phyloP scores from a whole-genome alignment of 805 yeast genomes.

The Pichia kluyveri region DNA sequence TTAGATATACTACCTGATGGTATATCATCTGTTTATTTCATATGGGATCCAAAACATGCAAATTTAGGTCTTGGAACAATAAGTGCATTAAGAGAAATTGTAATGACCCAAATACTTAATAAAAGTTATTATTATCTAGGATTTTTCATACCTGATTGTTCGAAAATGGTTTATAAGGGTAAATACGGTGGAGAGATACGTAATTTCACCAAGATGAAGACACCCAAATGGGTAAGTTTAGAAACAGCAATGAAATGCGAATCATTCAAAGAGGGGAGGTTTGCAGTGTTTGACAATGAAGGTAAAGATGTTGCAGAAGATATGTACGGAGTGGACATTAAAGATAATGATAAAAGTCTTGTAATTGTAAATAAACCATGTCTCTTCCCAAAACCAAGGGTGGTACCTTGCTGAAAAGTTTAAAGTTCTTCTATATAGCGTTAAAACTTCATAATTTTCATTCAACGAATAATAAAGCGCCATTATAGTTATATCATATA shows the following conservation, averaged over 20 bases:
- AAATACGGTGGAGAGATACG: constrained; percentile 69
- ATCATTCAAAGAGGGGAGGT: constrained; percentile 5
- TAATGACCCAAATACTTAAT: constrained; percentile 38
- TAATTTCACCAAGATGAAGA: constrained; percentile 31
- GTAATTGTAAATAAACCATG: neutral
- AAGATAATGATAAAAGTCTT: neutral
- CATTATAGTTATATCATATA: no score
- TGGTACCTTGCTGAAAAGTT: neutral
- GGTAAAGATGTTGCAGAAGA: constrained; percentile 25
- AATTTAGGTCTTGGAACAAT: constrained; percentile 67
- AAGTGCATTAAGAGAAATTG: constrained; percentile 64
- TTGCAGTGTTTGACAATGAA: constrained; percentile 3
- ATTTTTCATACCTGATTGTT: constrained; percentile 68
- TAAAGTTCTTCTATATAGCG: no score
- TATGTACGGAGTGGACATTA: constrained; percentile 28
- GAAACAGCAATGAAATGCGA: constrained; percentile 3
- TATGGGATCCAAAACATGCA: constrained; percentile 78
- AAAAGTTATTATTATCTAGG: constrained; percentile 68
- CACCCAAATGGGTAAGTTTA: constrained; percentile 8
- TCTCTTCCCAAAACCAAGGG: neutral
- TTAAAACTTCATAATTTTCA: no score
- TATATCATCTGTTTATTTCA: constrained; percentile 76
- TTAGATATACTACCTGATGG: constrained; percentile 69
- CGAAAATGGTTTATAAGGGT: constrained; percentile 74
- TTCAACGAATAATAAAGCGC: no score